Evolutionary conservation across 257 asterid species (phyloP).

Genomic region (Ilex aquifolium): DNA sequence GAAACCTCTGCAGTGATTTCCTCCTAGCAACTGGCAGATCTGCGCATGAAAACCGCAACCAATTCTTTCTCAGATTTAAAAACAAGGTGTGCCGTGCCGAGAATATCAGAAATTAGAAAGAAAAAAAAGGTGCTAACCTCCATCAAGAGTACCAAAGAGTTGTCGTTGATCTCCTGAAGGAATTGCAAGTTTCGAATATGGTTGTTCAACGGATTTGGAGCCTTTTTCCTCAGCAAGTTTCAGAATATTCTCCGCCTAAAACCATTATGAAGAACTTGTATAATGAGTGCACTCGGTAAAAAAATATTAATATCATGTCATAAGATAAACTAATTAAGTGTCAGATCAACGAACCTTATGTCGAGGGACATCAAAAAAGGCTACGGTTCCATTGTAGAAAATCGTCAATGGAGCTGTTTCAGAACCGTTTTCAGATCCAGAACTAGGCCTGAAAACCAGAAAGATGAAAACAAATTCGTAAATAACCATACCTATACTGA

Average conservation of each 20-base stretch:
- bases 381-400: constrained; percentile 15
- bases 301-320: neutral
- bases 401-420: constrained; percentile 13
- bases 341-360: constrained; percentile 6
- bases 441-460: neutral
- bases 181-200: neutral
- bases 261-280: neutral
- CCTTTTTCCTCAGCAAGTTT: neutral
- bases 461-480: neutral
- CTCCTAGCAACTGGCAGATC: constrained; percentile 9
- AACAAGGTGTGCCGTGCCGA: no score
- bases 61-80: neutral
- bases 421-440: neutral
- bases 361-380: constrained; percentile 11
- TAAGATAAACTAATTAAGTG: neutral
- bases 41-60: neutral
- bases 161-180: neutral
- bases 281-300: neutral
- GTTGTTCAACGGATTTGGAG: neutral
- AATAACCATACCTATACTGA: no score
- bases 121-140: neutral
- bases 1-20: constrained; percentile 15
- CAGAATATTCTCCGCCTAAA: constrained; percentile 12
- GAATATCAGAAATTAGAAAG: neutral
- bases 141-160: neutral